These are phyloP conservation scores for Bryoerythrophyllum caledonicum DNA, from an alignment of 225 moss, liverwort and hornwort genomes.

Conservation along the genomic window DNA sequence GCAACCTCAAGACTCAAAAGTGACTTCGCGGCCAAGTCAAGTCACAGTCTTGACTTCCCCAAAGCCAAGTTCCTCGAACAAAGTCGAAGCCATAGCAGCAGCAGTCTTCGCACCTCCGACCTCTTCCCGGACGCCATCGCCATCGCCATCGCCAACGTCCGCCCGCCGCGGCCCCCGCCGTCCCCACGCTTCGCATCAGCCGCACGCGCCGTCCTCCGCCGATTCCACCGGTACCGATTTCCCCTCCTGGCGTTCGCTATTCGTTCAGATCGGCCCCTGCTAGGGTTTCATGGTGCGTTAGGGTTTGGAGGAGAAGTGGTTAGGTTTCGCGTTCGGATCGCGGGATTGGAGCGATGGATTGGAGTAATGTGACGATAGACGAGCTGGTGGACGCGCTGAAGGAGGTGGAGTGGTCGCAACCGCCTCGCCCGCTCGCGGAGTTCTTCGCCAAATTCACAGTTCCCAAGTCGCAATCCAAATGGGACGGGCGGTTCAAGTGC, in stretches of 20 bases:
- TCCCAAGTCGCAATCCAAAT: slow-evolving; percentile 68
- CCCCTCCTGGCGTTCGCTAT: neutral
- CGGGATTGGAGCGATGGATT: slow-evolving; percentile 48
- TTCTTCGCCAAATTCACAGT: slow-evolving; percentile 75
- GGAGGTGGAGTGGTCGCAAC: slow-evolving; percentile 80
- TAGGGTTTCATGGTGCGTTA: slow-evolving; percentile 45
- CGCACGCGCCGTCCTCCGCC: neutral
- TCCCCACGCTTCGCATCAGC: neutral
- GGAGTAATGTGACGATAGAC: slow-evolving; percentile 74
- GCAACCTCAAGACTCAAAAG: too few species aligned
- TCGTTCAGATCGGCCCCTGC: slow-evolving; percentile 22
- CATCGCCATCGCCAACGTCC: neutral
- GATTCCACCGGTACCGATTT: neutral
- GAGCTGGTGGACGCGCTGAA: slow-evolving; percentile 80
- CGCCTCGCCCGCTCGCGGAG: slow-evolving; percentile 65
- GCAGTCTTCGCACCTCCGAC: neutral
- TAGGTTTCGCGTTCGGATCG: neutral
- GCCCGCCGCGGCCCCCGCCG: neutral
- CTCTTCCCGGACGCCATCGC: neutral
- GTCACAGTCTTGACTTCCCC: neutral
- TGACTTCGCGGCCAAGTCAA: slow-evolving; percentile 13
- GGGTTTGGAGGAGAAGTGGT: slow-evolving; percentile 29
- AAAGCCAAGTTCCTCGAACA: neutral
- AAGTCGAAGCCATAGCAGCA: neutral
- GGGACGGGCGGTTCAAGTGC: slow-evolving; percentile 75